Base-by-base conservation (phyloP, 768 basidiomycete genomes). In the Lactarius tabidus region DNA sequence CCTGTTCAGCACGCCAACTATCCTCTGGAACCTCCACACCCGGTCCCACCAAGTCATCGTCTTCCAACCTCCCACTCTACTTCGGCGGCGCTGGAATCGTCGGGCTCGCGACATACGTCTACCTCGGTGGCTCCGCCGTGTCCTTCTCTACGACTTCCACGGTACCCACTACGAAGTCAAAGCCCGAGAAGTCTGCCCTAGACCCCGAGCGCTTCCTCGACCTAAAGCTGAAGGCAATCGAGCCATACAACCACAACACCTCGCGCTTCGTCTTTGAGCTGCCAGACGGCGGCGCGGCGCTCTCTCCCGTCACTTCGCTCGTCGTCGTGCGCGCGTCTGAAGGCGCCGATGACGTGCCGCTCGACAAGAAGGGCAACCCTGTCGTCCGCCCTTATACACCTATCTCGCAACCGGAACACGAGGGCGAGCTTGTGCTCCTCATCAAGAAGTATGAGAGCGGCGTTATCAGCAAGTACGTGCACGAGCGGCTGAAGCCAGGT, bases 381-480 rank as follows among this genome's bases (percentile, higher is more conserved):
- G 85, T 95, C 75, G 81, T 89, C 69, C 85, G 94, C 61, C 93
- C 97, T 0, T 99, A 99, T 77, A 99, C 97, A 5, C 94, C 97
- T 59, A 85, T 93, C 69, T 95, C 95, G 26, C 77, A 85, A 0
- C 83, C 91, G 9, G 86, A 94, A 64, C 72, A 79, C 8, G 84
- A 85, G 60, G 94, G 93, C 31, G 88, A 93, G 72, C 75, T 96
- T 54, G 81, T 82, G 15, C 83, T 98, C 68, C 76, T 98, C 68
- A 78, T 98, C 75, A 98, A 98, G 78, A 87, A 86, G 68, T 89
- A 90, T 70, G 89, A 94, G 51, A 84, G 78, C 1, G 95, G 95
- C 60, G 87, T 89, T 70, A 85, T 91, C 71, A 93, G 93, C 45
- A 89, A 91, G 72, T 80, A 94, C 76, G 89, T 99, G 71, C 85